Conservation (phyloP, 225 moss, liverwort and hornwort genomes). For the Marchantia polymorpha region DNA sequence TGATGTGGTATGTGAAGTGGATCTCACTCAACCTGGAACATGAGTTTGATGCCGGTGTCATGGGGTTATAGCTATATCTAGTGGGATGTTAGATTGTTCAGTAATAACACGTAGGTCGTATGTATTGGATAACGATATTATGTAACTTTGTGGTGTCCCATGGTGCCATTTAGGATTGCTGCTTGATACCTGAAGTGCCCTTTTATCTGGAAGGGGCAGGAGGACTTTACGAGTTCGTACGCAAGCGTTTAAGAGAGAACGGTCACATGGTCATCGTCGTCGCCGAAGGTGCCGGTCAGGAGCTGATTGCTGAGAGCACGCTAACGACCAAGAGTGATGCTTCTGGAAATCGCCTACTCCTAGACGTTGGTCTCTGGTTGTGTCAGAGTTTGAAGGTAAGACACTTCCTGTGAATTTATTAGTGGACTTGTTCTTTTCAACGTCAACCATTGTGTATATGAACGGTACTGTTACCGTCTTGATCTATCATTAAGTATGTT, state of each 20-base stretch:
- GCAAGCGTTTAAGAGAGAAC: constrained; percentile 47
- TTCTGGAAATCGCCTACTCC: constrained; percentile 56
- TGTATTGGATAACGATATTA: background rate
- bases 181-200: constrained; percentile 70
- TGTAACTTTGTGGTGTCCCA: background rate
- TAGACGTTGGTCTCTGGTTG: constrained; percentile 59
- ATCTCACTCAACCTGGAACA: background rate
- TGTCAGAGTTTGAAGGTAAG: constrained; percentile 54
- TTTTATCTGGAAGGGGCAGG: constrained; percentile 61
- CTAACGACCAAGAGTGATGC: constrained; percentile 42
- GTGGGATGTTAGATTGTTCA: background rate
- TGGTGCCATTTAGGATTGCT: constrained; percentile 47
- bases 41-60: background rate
- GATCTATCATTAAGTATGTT: too few species aligned
- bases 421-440: background rate
- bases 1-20: constrained; percentile 52
- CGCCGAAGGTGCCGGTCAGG: constrained; percentile 66
- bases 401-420: background rate
- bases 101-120: too few species aligned
- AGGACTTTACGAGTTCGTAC: constrained; percentile 52
- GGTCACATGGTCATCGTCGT: constrained; percentile 66
- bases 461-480: too few species aligned
- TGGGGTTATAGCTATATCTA: background rate
- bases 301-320: constrained; percentile 49
- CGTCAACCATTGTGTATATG: background rate